These are phyloP conservation scores for Mortierella sp. DNA, from an alignment of 371 early-diverging fungal species.

Conservation along the genomic window DNA sequence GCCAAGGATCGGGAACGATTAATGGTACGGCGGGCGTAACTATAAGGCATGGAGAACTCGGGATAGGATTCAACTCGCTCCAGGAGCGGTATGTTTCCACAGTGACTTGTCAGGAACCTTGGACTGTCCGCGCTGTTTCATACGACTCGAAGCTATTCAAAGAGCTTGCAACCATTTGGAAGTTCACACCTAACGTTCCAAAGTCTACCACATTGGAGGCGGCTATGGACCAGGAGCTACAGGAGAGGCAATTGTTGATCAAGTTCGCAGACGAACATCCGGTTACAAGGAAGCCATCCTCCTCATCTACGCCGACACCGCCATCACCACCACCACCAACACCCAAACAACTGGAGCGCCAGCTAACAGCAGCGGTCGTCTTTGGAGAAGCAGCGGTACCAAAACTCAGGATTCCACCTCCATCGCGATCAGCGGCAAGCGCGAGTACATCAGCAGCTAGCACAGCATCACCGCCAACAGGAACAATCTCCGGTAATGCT, in stretches of 20 bases:
- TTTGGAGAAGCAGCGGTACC: conserved; percentile 43
- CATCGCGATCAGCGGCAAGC: background rate
- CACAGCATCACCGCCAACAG: background rate
- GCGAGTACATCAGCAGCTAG: background rate
- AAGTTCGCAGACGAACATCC: background rate
- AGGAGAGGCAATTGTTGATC: conserved; percentile 25
- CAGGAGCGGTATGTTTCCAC: conserved; percentile 82
- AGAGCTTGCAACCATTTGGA: conserved; percentile 77
- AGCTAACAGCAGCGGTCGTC: conserved; percentile 37
- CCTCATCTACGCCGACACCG: background rate
- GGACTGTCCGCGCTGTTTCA: conserved; percentile 74
- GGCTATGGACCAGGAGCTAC: conserved; percentile 31
- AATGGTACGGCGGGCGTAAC: conserved; percentile 14
- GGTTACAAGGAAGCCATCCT: background rate
- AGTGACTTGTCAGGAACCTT: conserved; percentile 75
- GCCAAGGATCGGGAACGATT: background rate
- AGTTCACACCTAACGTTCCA: conserved; percentile 68
- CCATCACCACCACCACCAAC: background rate
- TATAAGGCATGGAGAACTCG: conserved; percentile 77
- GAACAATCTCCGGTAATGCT: background rate
- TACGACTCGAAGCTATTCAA: conserved; percentile 77
- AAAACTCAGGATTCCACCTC: conserved; percentile 1
- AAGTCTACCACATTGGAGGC: conserved; percentile 36
- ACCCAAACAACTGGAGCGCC: conserved; percentile 4
- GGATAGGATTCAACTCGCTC: conserved; percentile 80